Evolutionary conservation across 2,329 filamentous ascomycete genomes (phyloP), one percentile per base, ranked within the genome.

Genomic region (Waltergamsia citrina): DNA sequence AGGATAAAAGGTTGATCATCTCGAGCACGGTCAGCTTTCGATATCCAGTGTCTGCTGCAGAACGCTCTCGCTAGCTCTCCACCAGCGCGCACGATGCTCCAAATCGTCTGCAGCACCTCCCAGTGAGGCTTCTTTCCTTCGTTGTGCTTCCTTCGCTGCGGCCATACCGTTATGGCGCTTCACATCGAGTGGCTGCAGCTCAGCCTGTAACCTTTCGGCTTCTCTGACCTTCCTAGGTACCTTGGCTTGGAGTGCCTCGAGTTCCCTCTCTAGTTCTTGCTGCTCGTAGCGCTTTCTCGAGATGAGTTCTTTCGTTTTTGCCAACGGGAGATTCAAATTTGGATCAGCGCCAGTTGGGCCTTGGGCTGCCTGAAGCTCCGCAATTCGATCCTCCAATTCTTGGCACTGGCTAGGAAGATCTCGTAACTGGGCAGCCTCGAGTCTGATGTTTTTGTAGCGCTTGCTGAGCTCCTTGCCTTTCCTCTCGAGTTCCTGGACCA

Each of bases 61-160:
- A 10, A 65, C 69, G 7, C 62, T 59, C 49, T 86, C 81, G n/a
- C 74, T 76, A 14, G 78, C 78, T 43, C 74, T 71, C 58, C 78
- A 77, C 84, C 84, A 90, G 43, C 82, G 65, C 6, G 80, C 84
- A 45, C 77, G 70, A 54, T 84, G 79, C 52, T 88, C 84, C 21
- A 87, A 54, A 47, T 88, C 81, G 46, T 86, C 82, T 12, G 74
- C 74, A 27, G 77, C 72, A 6, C 78, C 80, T 5, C 75, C 74
- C 7, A 78, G 59, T 7, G 76, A 69, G 9, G 69, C 69, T 47
- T 85, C 81, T 52, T 78, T 81, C 46, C 80, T 69, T 48, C 75
- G 65, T 53, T 69, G 71, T 10, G 82, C 82, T 47, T 88, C 83
- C 43, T 67, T 72, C n/a, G 82, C 82, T 12, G 81, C 78, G 17